Base-by-base conservation (phyloP, 495 filamentous ascomycete genomes). In the Xanthoparmelia taractica region DNA sequence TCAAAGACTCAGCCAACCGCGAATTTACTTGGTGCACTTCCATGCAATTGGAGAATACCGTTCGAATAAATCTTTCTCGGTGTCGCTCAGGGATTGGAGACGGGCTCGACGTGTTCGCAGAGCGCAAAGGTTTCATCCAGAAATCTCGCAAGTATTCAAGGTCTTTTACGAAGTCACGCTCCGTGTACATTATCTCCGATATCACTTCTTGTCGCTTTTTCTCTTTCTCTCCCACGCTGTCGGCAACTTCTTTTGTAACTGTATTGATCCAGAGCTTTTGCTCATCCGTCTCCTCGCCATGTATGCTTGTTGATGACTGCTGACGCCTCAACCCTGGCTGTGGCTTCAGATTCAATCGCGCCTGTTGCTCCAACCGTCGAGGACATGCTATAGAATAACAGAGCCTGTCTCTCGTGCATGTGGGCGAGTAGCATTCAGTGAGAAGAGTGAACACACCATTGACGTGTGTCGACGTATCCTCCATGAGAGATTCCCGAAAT, bases 241-340 rank as follows among this genome's bases (percentile, higher is more conserved):
- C 92, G 0, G 92, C 91, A 65, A 99, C 77, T 73, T 97, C 95
- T 74, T 97, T 92, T 0, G 92, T 86, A 25, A 99, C 95, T 59
- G 91, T 96, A 72, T 97, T 97, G 75, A 99, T 99, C 95, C 95
- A 99, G 52, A 99, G 82, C 73, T 97, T 97, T 75, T 97, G 94
- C 69, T 97, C 92, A 71, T 97, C 93, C 18, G 87, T 87, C 72
- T 92, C 85, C 64, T 89, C 90, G 36, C 80, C 85, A 69, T 96
- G 91, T 67, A 97, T 80, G 80, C 89, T 92, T 27, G 84, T 80
- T 56, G 87, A 84, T 25, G 87, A 90, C 50, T 91, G 88, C 63
- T 92, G 87, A 43, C 90, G 83, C 72, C 86, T 90, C 60, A 99
- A 77, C 31, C 91, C 92, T 29, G 90, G 89, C 68, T 92, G 90